Conservation (phyloP, 1,284 basidiomycete species). For the Gomphus sp. region DNA sequence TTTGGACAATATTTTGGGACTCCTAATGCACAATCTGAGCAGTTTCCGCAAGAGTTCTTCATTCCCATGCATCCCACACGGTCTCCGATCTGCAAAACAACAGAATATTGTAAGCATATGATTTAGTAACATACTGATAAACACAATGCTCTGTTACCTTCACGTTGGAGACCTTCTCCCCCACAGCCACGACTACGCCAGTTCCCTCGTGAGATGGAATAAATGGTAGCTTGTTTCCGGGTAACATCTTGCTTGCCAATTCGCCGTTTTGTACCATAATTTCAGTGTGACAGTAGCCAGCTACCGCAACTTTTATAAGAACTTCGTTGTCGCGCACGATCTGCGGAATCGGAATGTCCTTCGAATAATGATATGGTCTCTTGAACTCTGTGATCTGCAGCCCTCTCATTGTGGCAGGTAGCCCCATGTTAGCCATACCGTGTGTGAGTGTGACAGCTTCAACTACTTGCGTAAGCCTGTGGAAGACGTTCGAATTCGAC, state of each 20-base stretch:
- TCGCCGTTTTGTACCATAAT: slow-evolving; percentile 8
- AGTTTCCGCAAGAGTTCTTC: slow-evolving; percentile 6
- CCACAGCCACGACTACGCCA: slow-evolving; percentile 2
- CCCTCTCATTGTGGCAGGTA: slow-evolving; percentile 4
- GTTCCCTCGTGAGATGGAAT: slow-evolving; percentile 8
- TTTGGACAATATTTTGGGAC: background rate
- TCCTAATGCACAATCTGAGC: background rate
- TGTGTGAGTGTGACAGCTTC: background rate
- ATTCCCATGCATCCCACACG: background rate
- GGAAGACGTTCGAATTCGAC: too few species aligned
- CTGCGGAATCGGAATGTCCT: slow-evolving; percentile 2
- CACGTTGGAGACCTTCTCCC: slow-evolving; percentile 3
- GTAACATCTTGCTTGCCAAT: background rate
- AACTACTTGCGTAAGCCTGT: too few species aligned
- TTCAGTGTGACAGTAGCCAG: slow-evolving; percentile 8
- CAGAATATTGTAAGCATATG: too few species aligned
- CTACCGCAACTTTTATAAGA: slow-evolving; percentile 7
- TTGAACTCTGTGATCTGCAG: slow-evolving; percentile 7
- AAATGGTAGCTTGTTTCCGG: background rate
- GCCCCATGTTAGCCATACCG: background rate
- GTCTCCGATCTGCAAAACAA: slow-evolving; percentile 1
- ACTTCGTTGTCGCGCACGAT: slow-evolving; percentile 4
- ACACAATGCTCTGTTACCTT: background rate
- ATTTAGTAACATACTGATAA: too few species aligned
- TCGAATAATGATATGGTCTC: background rate